Evolutionary conservation across 495 filamentous ascomycete species (phyloP), one percentile per base, ranked within the genome.

Genomic region (Lophiostoma macrostomum): DNA sequence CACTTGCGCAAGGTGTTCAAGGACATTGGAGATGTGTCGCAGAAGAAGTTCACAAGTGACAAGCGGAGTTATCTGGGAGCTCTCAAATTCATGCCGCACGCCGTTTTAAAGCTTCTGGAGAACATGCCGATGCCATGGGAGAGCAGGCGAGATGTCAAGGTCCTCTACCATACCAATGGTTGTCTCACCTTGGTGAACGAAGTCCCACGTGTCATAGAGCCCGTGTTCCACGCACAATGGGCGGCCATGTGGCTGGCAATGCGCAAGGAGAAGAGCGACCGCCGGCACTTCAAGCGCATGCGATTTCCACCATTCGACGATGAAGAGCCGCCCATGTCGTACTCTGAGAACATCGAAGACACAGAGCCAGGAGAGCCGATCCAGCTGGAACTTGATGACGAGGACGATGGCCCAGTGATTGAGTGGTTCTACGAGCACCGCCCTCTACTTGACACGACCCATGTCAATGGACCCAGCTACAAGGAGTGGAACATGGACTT

Each of bases 81-180:
- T 35, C 71, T 99, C 56, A 99, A 99, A 73, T 99, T 95, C 71
- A 99, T 99, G 94, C 94, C 94, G 1, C 94, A 99, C 67, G 94
- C 94, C n/a, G 94, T 99, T 8, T 70, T 99, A 73, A 99, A 99
- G 76, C 81, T 99, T 16, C 65, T 99, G 50, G 94, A 99, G 77
- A 99, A 99, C 66, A 99, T 99, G 94, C 94, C 94, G 7, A 99
- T 99, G 94, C 94, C 94, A 6, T 99, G 94, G 94, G 94, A 99
- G 74, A 88, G 88, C 25, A 81, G 89, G 5, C 78, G 90, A 43
- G 91, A 99, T 64, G 94, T 99, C 42, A 96, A 96, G 71, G 94
- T 99, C 11, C 74, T 99, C 6, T 99, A 99, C 70, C 94, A 99
- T 67, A 90, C 97, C 56, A 99, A 97, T 61, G 94, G 94, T 10